Conservation (phyloP, 192 early-diverging fungal genomes). For the Backusella luteola region DNA sequence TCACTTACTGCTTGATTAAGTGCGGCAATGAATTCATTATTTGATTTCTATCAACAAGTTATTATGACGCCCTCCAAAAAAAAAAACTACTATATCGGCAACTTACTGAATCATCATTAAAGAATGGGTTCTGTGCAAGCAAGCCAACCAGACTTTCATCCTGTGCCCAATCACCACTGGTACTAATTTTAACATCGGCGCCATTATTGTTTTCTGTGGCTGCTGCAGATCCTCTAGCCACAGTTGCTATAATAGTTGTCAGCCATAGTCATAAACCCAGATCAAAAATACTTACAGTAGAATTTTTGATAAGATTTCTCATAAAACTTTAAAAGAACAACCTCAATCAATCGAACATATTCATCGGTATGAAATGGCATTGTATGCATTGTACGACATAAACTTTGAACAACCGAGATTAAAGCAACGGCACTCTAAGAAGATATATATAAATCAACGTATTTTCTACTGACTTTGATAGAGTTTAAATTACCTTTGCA, state of each 20-base stretch:
- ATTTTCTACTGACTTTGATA: background rate
- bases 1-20: slow-evolving; percentile 36
- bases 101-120: slow-evolving; percentile 34
- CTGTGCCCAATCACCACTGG: slow-evolving; percentile 47
- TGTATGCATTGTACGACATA: slow-evolving; percentile 56
- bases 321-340: slow-evolving; percentile 61
- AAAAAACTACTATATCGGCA: background rate
- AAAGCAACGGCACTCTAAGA: slow-evolving; percentile 62
- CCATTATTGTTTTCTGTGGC: slow-evolving; percentile 10
- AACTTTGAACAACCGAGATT: slow-evolving; percentile 57
- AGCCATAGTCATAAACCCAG: no score
- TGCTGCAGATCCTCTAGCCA: slow-evolving; percentile 2
- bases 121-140: slow-evolving; percentile 41
- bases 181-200: slow-evolving; percentile 33
- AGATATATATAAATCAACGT: background rate
- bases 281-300: slow-evolving; percentile 28
- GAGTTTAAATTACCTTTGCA: slow-evolving; percentile 52
- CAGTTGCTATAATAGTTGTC: background rate
- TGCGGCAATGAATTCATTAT: slow-evolving; percentile 24
- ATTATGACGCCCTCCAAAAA: no score
- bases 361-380: slow-evolving; percentile 74
- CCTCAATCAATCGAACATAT: slow-evolving; percentile 68
- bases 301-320: slow-evolving; percentile 67
- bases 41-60: slow-evolving; percentile 17
- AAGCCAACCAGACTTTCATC: slow-evolving; percentile 42